A percentile compares a stretch with the other conserved stretches of the same genome.
Evolutionary conservation across 225 moss, liverwort and hornwort species (phyloP).

Genomic region (Physcomitrellopsis africana): DNA sequence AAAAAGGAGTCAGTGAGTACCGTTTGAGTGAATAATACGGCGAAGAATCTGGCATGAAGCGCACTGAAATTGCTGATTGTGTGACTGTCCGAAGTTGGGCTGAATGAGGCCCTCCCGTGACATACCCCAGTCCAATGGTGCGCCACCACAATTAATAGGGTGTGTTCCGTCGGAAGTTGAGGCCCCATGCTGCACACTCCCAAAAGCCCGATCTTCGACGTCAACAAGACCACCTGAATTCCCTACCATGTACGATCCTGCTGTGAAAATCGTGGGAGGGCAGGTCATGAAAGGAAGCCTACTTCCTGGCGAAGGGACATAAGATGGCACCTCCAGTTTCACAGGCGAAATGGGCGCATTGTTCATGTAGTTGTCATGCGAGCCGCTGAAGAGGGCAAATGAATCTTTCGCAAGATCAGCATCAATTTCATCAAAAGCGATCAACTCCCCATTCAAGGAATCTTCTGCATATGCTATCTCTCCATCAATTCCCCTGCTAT

Average conservation of each 20-base stretch:
- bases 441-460: constrained; percentile 76
- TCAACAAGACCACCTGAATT: constrained; percentile 78
- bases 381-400: constrained; percentile 80
- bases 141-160: constrained; percentile 68
- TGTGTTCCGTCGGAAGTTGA: constrained; percentile 79
- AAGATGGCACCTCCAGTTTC: constrained; percentile 70
- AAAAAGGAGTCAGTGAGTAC: constrained; percentile 38
- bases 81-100: constrained; percentile 71
- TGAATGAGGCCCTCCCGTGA: constrained; percentile 69
- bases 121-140: constrained; percentile 79
- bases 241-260: constrained; percentile 74
- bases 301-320: constrained; percentile 58
- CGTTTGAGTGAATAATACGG: constrained; percentile 92
- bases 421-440: constrained; percentile 93
- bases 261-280: constrained; percentile 71
- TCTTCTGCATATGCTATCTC: constrained; percentile 76
- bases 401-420: constrained; percentile 90
- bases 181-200: constrained; percentile 81
- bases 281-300: constrained; percentile 67
- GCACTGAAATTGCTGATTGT: constrained; percentile 77
- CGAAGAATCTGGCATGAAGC: constrained; percentile 91
- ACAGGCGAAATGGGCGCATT: constrained; percentile 79
- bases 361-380: constrained; percentile 76
- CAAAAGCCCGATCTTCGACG: constrained; percentile 78
- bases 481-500: constrained; percentile 72